Conservation (phyloP, 176 grass and related monocot species). For the Lolium rigidum region DNA sequence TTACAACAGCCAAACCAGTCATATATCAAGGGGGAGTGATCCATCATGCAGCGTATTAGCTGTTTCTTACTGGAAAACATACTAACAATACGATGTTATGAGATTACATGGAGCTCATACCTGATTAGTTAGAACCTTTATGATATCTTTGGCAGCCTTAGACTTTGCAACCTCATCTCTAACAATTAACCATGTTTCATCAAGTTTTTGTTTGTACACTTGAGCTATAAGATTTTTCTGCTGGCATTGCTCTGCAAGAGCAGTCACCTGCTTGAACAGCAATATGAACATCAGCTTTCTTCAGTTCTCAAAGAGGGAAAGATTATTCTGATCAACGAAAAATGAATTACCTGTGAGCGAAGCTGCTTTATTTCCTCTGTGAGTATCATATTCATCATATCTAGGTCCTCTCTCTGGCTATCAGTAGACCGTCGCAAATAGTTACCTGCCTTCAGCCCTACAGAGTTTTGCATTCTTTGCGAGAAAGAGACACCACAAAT, state of each 20-base stretch:
- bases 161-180: conserved; percentile 91
- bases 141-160: conserved; percentile 78
- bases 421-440: conserved; percentile 40
- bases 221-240: conserved; percentile 64
- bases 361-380: conserved; percentile 70
- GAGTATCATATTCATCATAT: conserved; percentile 63
- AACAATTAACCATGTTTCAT: conserved; percentile 80
- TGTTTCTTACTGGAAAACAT: not conserved
- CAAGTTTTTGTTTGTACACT: conserved; percentile 77
- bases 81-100: conserved; percentile 11
- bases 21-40: conserved; percentile 11
- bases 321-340: not conserved
- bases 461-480: conserved; percentile 46
- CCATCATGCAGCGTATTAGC: not conserved
- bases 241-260: conserved; percentile 68
- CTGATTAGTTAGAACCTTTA: conserved; percentile 82
- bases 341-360: conserved; percentile 67
- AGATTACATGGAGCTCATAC: conserved; percentile 42
- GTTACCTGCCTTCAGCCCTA: conserved; percentile 21
- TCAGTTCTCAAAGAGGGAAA: not conserved
- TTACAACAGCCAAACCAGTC: conserved; percentile 1
- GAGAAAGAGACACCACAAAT: conserved; percentile 41
- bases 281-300: conserved; percentile 20
- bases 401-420: conserved; percentile 48
- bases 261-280: conserved; percentile 54